Evolutionary conservation across 225 moss, liverwort and hornwort genomes (phyloP).

Genomic region (Pseudoscleropodium purum): DNA sequence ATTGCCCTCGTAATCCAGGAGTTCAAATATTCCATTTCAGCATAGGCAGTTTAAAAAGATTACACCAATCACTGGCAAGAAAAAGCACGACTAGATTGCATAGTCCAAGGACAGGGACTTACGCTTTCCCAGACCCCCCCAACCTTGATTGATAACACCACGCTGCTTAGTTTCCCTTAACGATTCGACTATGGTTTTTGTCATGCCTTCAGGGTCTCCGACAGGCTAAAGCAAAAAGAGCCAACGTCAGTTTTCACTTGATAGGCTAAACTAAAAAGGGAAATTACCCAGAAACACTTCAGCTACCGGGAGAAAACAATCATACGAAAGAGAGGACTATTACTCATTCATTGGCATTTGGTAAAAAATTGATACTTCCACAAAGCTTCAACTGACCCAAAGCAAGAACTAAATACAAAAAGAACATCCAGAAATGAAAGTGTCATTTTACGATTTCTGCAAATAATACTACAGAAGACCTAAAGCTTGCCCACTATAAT

Average conservation of each 20-base stretch:
- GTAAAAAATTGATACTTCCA: not conserved
- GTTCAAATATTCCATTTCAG: not conserved
- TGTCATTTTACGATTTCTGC: not conserved
- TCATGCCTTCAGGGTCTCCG: slow-evolving; percentile 87
- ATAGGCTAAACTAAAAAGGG: not conserved
- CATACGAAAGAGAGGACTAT: not conserved
- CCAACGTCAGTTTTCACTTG: not conserved
- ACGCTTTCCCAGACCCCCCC: slow-evolving; percentile 95
- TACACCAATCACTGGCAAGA: not conserved
- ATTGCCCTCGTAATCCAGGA: not conserved
- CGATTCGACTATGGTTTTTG: slow-evolving; percentile 68
- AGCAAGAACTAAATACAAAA: not conserved
- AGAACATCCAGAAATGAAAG: not conserved
- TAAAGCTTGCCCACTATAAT: not conserved
- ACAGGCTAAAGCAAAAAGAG: slow-evolving; percentile 55
- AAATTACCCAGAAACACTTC: not conserved
- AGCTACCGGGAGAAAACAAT: not conserved
- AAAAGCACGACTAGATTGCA: not conserved
- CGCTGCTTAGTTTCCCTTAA: slow-evolving; percentile 69
- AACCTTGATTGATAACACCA: slow-evolving; percentile 80
- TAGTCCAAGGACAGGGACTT: slow-evolving; percentile 3
- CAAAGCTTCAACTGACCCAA: not conserved
- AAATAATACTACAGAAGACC: not conserved
- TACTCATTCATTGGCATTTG: not conserved
- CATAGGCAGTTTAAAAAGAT: not conserved